phyloP scores from a whole-genome alignment of 306 rosid species.

The Malus sylvestris region DNA sequence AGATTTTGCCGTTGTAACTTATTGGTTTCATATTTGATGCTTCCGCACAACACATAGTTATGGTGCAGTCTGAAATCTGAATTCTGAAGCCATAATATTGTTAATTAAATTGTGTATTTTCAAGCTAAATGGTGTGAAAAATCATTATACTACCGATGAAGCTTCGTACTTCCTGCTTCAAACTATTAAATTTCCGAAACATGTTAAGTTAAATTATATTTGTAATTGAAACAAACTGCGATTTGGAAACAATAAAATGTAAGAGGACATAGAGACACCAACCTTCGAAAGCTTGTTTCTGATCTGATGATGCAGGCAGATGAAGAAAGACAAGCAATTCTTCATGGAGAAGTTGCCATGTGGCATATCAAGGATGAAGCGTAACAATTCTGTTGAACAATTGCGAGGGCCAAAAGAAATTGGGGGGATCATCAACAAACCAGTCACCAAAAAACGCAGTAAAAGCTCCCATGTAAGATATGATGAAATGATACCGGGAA shows the following conservation, averaged over 20 bases:
- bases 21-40: no score
- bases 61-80: background rate
- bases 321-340: conserved; percentile 45
- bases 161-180: background rate
- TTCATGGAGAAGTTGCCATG: conserved; percentile 45
- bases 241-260: background rate
- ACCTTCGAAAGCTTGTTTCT: background rate
- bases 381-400: conserved; percentile 25
- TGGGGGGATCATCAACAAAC: background rate
- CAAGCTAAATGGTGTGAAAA: background rate
- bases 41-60: no score
- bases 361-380: conserved; percentile 38
- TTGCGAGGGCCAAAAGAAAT: conserved; percentile 37
- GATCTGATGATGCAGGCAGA: conserved; percentile 32
- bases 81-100: background rate
- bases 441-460: background rate
- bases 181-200: background rate
- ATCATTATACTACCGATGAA: background rate
- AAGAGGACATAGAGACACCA: background rate
- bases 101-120: background rate
- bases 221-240: background rate
- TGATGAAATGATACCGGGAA: conserved; percentile 61
- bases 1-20: no score
- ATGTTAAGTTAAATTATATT: background rate
- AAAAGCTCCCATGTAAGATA: conserved; percentile 28